Evolutionary conservation across 2,329 filamentous ascomycete species (phyloP), one percentile per base, ranked within the genome.

Genomic region (Colletotrichum higginsianum): DNA sequence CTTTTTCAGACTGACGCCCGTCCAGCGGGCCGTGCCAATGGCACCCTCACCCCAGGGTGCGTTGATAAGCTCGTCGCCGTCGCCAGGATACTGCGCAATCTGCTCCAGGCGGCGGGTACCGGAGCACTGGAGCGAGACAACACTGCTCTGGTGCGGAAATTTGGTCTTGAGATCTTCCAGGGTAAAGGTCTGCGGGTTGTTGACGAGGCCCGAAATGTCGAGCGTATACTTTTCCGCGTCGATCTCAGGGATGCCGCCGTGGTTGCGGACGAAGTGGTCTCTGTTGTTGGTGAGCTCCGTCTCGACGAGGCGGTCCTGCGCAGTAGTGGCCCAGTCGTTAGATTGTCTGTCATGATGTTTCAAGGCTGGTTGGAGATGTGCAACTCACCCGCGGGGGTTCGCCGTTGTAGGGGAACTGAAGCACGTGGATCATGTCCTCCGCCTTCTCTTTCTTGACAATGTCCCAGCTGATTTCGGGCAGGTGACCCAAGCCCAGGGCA

Each of bases 41-140:
- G 91, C 92, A 23, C 91, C 91, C 77, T 92, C 90, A 0, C 85
- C 89, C 90, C 90, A 91, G 0, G 85, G 85, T 0, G 84, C 85
- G 73, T 85, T 85, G 62, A 85, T 85, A 46, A 88, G 79, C 74
- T 92, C 90, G 74, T 92, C 90, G 16, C 92, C 92, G 53, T 93
- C 88, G 23, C 92, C 91, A 0, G 90, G 86, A 74, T 93, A 93
- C 65, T 89, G 80, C 40, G 81, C 77, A 50, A 93, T 93, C 77
- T 93, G 92, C 78, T 93, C 91, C 56, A 93, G 87, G 3, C 92
- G 89, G 3, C 91, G 87, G 0, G 91, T 93, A 9, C 91, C 91
- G 1, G 87, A 90, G 78, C 92, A 94, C 77, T 93, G 91, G 0
- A 93, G 86, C 0, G 89, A 91, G 2, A 91, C 86, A 0, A 86